phyloP scores from a whole-genome alignment of 2,329 filamentous ascomycete species.

The Venturia oleaginea region DNA sequence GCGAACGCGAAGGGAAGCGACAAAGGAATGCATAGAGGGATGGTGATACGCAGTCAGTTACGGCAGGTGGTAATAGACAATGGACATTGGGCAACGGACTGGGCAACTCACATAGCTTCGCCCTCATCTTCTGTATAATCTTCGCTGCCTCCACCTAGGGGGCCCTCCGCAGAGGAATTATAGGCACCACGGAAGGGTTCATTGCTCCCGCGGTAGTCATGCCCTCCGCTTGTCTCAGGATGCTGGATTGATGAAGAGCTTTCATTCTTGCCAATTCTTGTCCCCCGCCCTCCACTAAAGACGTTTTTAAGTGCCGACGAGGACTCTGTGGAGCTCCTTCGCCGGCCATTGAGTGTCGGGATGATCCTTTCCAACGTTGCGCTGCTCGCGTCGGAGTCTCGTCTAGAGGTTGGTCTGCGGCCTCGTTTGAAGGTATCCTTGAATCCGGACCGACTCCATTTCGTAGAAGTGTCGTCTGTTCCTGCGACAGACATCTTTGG shows the following conservation, averaged over 20 bases:
- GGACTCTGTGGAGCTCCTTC: conserved; percentile 4
- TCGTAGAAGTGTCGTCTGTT: not conserved
- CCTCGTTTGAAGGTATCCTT: conserved; percentile 11
- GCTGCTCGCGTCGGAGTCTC: conserved; percentile 10
- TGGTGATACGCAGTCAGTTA: not conserved
- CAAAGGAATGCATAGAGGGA: not conserved
- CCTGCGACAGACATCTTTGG: not conserved
- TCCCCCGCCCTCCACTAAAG: not conserved
- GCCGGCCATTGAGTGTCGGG: conserved; percentile 1
- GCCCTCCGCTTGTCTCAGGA: not conserved
- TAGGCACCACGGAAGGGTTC: not conserved
- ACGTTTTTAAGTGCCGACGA: conserved; percentile 1
- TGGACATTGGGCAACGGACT: not conserved
- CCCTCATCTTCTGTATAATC: conserved; percentile 6
- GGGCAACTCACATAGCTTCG: not conserved
- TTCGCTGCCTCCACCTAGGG: not conserved
- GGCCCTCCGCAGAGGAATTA: not conserved
- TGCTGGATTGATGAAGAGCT: not conserved
- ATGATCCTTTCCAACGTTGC: not conserved
- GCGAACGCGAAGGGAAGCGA: not conserved
- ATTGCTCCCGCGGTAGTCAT: not conserved
- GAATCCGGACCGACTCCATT: conserved; percentile 9
- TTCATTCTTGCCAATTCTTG: not conserved
- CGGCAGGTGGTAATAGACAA: not conserved
- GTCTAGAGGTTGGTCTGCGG: not conserved